Percentiles rank a stretch among this genome's conserved stretches.
phyloP scores from a whole-genome alignment of 2,329 filamentous ascomycete species.

The Fusarium fujikuroi region DNA sequence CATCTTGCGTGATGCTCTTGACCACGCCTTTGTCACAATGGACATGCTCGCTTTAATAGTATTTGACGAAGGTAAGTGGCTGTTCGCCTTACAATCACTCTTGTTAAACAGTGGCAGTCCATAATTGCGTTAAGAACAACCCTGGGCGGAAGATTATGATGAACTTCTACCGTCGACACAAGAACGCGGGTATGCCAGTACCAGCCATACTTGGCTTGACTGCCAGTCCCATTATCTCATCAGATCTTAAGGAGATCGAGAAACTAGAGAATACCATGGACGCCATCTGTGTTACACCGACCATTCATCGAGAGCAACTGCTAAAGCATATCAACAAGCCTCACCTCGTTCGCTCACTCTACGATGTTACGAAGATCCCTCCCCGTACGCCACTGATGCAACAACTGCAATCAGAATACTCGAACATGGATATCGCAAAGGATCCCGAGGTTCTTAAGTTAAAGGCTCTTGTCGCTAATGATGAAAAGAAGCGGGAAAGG shows the following conservation, averaged over 20 bases:
- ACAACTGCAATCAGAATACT: slow-evolving; percentile 55
- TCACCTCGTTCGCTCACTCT: slow-evolving; percentile 55
- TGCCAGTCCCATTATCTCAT: slow-evolving; percentile 78
- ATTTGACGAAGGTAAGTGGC: slow-evolving; percentile 79
- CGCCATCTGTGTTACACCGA: slow-evolving; percentile 75
- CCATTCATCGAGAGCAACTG: slow-evolving; percentile 74
- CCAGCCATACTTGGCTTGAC: slow-evolving; percentile 82
- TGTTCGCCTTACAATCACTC: neutral
- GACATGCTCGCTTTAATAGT: slow-evolving; percentile 73
- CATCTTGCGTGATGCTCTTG: slow-evolving; percentile 77
- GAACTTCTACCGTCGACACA: slow-evolving; percentile 71
- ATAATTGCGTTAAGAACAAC: slow-evolving; percentile 75
- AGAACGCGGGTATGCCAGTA: slow-evolving; percentile 50
- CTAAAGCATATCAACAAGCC: slow-evolving; percentile 76
- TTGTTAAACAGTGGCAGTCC: slow-evolving; percentile 62
- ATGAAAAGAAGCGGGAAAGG: slow-evolving; percentile 52
- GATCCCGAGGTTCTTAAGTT: slow-evolving; percentile 71
- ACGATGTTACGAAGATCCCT: slow-evolving; percentile 28
- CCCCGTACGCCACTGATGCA: slow-evolving; percentile 53
- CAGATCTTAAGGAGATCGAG: slow-evolving; percentile 64
- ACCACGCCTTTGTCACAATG: slow-evolving; percentile 78
- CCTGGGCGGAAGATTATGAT: slow-evolving; percentile 78
- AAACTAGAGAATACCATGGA: slow-evolving; percentile 76
- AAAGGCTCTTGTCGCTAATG: slow-evolving; percentile 48
- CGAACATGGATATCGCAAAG: slow-evolving; percentile 62